Evolutionary conservation across 2,329 filamentous ascomycete species (phyloP).

Genomic region (Fusarium succisae): DNA sequence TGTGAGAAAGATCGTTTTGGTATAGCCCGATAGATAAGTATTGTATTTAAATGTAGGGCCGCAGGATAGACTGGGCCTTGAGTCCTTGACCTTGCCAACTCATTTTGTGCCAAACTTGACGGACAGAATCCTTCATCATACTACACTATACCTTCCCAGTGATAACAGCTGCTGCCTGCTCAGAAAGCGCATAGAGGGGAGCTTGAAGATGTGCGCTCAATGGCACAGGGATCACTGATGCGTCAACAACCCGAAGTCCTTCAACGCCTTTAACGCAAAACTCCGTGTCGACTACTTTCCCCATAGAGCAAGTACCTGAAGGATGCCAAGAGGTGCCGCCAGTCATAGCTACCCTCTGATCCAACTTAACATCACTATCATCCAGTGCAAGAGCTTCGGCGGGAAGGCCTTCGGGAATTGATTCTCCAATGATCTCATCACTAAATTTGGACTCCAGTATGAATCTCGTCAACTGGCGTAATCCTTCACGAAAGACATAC

Average conservation of each 20-base stretch:
- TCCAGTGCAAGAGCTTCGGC: constrained; percentile 24
- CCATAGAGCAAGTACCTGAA: constrained; percentile 63
- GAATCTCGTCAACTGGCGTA: constrained; percentile 36
- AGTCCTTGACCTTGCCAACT: too few relatives aligned
- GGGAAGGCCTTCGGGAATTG: constrained; percentile 24
- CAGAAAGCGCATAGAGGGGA: constrained; percentile 48
- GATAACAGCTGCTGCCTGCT: constrained; percentile 46
- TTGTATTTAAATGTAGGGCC: too few relatives aligned
- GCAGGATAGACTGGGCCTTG: too few relatives aligned
- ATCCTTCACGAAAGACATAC: constrained; percentile 34
- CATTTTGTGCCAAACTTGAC: too few relatives aligned
- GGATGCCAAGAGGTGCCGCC: constrained; percentile 61
- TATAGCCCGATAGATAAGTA: too few relatives aligned
- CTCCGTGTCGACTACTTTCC: constrained; percentile 63
- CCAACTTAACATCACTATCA: constrained; percentile 33
- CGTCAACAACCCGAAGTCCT: constrained; percentile 47
- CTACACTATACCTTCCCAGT: neutral
- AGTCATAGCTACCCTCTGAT: constrained; percentile 33
- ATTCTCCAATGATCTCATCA: constrained; percentile 34
- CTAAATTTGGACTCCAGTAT: constrained; percentile 35
- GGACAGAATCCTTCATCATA: too few relatives aligned
- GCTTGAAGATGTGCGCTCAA: constrained; percentile 46
- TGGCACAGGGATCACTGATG: constrained; percentile 46
- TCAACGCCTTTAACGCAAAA: constrained; percentile 61
- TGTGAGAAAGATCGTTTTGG: too few relatives aligned